These are phyloP conservation scores for Cenococcum geophilum DNA, from an alignment of 495 filamentous ascomycete genomes.

Conservation along the genomic window DNA sequence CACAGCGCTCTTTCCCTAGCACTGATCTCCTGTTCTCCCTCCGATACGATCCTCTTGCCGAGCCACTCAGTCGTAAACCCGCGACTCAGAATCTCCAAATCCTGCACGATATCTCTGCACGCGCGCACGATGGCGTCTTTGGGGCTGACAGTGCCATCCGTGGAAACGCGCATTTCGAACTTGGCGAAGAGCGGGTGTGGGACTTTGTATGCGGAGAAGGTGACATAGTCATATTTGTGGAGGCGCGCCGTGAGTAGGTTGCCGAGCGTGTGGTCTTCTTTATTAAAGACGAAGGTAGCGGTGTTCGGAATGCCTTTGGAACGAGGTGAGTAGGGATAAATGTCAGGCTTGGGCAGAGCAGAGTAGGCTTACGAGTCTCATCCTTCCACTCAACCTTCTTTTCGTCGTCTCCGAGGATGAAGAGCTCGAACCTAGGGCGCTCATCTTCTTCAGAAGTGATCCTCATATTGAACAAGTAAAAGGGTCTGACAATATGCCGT, in stretches of 20 bases:
- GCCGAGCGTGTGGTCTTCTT: conserved; percentile 94
- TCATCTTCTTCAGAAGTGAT: conserved; percentile 13
- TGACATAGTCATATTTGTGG: conserved; percentile 67
- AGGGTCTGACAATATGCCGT: background rate
- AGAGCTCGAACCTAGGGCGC: conserved; percentile 74
- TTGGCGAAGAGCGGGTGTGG: conserved; percentile 79
- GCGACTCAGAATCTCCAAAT: conserved; percentile 66
- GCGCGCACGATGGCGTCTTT: conserved; percentile 75
- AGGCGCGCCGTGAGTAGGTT: conserved; percentile 82
- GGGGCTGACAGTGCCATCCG: conserved; percentile 78
- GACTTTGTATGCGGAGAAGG: conserved; percentile 79
- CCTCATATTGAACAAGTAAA: conserved; percentile 7
- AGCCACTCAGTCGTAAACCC: conserved; percentile 96
- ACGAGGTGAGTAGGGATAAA: background rate
- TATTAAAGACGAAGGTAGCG: conserved; percentile 87
- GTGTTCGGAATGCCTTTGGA: conserved; percentile 68
- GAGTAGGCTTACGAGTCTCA: conserved; percentile 67
- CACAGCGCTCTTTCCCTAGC: too few species aligned
- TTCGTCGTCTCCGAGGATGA: conserved; percentile 77
- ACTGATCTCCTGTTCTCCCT: conserved; percentile 23
- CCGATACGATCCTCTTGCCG: conserved; percentile 66
- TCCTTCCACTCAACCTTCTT: conserved; percentile 82
- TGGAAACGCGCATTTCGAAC: conserved; percentile 84
- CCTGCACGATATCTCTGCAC: conserved; percentile 70
- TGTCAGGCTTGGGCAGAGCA: conserved; percentile 2